Base-by-base conservation (phyloP, 2,329 filamentous ascomycete species). In the Alternaria consortialis region DNA sequence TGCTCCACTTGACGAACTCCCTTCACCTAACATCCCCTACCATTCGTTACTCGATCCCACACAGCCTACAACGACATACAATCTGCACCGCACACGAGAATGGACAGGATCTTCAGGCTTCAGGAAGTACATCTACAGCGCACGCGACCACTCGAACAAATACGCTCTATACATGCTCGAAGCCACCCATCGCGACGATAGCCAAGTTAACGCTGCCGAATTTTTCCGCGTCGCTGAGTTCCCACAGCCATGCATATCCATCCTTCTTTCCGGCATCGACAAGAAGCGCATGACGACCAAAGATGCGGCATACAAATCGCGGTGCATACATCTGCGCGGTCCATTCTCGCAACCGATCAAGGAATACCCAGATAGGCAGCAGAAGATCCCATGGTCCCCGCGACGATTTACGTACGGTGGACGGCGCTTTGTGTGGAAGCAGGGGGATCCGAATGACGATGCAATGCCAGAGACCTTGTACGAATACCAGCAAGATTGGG, bases 401-500 rank as follows among this genome's bases (percentile, higher is more conserved):
- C 73, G 76, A n/a, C 72, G 76, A 27, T 77, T 78, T 55, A 77
- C 65, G 7, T 78, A 77, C 47, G 76, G 75, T 40, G 76, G 76
- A 9, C 74, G 76, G 7, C 69, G 73, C 20, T 78, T 78, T 56
- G 76, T 80, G 20, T 86, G 83, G 80, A 82, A 73, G 36, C 75
- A 75, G 8, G 81, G 78, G 20, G 68, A 78, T 23, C 79, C 82
- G 2, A 73, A 85, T 69, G 83, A 85, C 63, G 82, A 85, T 37
- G 74, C 75, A 6, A 78, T 78, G 76, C 75, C 75, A 6, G 76
- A 78, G 66, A 76, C 75, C 5, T 66, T 78, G 23, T 78, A 77
- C 62, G 76, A 78, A 53, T 78, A 74, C 52, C 68, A 68, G 29
- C 69, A 66, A 31, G 75, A 77, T 46, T 77, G 71, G 71, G 68